Conservation (phyloP, 2,329 filamentous ascomycete genomes). For the Pyrenochaeta sp. region DNA sequence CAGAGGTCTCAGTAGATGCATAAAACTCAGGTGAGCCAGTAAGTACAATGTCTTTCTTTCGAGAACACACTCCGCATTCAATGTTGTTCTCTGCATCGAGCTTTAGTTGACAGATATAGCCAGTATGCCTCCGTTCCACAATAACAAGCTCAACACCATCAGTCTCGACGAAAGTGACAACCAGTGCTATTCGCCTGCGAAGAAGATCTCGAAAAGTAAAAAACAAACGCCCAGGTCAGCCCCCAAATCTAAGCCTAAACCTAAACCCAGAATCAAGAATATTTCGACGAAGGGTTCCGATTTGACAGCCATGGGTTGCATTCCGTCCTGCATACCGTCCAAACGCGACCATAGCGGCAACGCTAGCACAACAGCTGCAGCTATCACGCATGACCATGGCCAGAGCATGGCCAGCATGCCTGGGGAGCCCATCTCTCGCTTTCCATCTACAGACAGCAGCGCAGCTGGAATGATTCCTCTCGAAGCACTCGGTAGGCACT, state of each 20-base stretch:
- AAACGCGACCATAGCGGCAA: neutral
- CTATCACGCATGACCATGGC: neutral
- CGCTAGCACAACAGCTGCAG: no score
- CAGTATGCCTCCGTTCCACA: conserved; percentile 16
- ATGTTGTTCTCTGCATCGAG: neutral
- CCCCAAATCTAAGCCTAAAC: neutral
- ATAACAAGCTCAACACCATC: conserved; percentile 21
- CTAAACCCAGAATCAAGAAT: neutral
- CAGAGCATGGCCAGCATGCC: neutral
- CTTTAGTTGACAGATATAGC: neutral
- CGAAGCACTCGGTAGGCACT: neutral
- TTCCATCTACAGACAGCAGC: neutral
- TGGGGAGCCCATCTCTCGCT: neutral
- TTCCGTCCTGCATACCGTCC: neutral
- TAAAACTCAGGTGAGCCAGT: neutral
- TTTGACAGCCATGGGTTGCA: neutral
- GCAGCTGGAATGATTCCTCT: neutral
- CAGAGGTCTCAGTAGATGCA: neutral
- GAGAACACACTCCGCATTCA: neutral
- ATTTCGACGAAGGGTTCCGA: neutral
- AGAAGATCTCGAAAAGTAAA: neutral
- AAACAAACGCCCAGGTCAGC: neutral
- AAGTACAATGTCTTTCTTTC: neutral
- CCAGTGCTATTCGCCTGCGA: neutral
- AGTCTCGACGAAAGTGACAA: conserved; percentile 11